phyloP scores from a whole-genome alignment of 2,329 filamentous ascomycete species.

The Talaromyces amestolkiae region DNA sequence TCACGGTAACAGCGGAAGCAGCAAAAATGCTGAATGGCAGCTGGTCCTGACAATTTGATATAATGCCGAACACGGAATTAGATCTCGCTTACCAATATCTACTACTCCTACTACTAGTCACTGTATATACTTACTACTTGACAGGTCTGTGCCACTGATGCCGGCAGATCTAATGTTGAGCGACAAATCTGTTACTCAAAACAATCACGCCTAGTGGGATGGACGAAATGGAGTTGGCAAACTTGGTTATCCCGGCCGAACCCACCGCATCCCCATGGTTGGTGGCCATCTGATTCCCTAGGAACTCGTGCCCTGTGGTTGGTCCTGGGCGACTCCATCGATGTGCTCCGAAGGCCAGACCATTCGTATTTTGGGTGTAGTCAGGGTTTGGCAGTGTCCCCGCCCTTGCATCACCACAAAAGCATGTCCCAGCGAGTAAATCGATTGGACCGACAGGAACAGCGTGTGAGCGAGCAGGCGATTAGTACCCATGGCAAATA shows the following conservation, averaged over 20 bases:
- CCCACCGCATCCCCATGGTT: constrained; percentile 10
- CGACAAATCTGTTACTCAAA: constrained; percentile 7
- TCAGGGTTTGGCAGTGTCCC: constrained; percentile 6
- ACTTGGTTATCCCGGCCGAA: constrained; percentile 13
- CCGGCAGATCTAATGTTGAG: not conserved
- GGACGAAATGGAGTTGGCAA: constrained; percentile 5
- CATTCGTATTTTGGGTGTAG: not conserved
- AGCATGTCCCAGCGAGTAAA: not conserved
- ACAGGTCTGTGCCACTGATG: not conserved
- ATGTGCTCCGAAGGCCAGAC: not conserved
- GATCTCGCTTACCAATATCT: not conserved
- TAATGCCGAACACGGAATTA: not conserved
- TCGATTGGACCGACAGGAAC: not conserved
- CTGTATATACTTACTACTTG: not conserved
- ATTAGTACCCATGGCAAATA: not conserved
- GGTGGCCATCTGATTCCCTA: constrained; percentile 8
- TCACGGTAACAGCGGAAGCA: constrained; percentile 7
- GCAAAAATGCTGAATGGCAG: constrained; percentile 4
- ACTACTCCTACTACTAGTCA: not conserved
- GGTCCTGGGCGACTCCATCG: not conserved
- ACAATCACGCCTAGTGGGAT: constrained; percentile 2
- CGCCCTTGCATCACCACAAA: constrained; percentile 5
- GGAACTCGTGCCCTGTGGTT: constrained; percentile 12
- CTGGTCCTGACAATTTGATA: not conserved
- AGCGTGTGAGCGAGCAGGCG: not conserved